Evolutionary conservation across 2,329 filamentous ascomycete genomes (phyloP).

Genomic region (Cryphonectria parasitica): DNA sequence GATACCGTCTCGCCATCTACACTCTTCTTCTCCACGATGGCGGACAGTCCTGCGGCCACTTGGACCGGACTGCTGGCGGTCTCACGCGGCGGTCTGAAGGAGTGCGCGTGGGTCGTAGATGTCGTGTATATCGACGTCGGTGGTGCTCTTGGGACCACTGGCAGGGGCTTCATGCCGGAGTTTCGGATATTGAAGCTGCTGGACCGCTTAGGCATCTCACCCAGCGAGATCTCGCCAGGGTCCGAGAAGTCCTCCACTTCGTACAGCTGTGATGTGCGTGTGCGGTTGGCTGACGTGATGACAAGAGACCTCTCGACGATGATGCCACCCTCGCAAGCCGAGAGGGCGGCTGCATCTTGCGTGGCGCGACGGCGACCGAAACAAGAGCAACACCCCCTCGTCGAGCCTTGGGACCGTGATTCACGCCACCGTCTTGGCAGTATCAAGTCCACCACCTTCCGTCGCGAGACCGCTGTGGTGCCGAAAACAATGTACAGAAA

Average conservation of each 20-base stretch:
- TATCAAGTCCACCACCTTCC: conserved; percentile 30
- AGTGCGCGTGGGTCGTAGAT: not conserved
- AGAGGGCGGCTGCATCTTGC: not conserved
- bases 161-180: conserved; percentile 21
- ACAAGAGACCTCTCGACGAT: conserved; percentile 25
- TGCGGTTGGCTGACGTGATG: conserved; percentile 23
- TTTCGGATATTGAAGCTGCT: conserved; percentile 6
- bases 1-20: not conserved
- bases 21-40: conserved; percentile 21
- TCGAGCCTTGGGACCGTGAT: not conserved
- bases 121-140: conserved; percentile 13
- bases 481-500: conserved; percentile 34
- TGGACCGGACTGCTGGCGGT: not conserved
- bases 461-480: conserved; percentile 32
- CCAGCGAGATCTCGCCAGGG: conserved; percentile 21
- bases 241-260: conserved; percentile 17
- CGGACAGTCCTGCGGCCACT: not conserved
- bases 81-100: not conserved
- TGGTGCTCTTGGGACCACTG: not conserved
- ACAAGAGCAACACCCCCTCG: not conserved
- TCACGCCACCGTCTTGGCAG: conserved; percentile 24
- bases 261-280: conserved; percentile 5
- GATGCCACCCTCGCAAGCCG: conserved; percentile 15
- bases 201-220: conserved; percentile 12
- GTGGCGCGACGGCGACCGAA: not conserved